Conservation (phyloP, 352 stramenopile genomes). For the Phytopythium delawarense region DNA sequence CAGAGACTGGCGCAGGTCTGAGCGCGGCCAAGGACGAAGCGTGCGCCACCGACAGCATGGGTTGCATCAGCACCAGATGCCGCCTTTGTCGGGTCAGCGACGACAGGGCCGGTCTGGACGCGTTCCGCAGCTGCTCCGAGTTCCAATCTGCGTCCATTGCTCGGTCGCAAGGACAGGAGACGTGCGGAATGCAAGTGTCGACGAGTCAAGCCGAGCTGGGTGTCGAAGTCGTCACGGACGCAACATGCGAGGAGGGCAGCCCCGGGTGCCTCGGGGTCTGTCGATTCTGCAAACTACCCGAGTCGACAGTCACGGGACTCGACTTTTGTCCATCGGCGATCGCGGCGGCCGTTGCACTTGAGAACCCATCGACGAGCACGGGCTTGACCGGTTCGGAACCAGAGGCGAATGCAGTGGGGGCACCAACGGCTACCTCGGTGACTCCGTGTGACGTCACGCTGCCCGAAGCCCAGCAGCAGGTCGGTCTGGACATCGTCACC, state of each 20-base stretch:
- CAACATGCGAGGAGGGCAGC: not conserved
- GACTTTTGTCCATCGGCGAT: conserved; percentile 3
- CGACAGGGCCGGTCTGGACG: not conserved
- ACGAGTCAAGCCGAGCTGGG: not conserved
- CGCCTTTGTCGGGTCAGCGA: not conserved
- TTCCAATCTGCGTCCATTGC: not conserved
- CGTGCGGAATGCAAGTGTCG: not conserved
- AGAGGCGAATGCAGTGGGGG: not conserved
- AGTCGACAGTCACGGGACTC: conserved; percentile 5
- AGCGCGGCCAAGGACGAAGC: conserved; percentile 3
- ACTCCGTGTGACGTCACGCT: not conserved
- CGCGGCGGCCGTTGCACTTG: not conserved
- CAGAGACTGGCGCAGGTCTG: not conserved
- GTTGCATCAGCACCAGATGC: conserved; percentile 3
- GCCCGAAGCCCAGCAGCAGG: not conserved
- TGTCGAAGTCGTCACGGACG: not conserved
- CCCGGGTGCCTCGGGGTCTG: conserved; percentile 6
- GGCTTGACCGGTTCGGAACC: not conserved
- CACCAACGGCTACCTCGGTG: not conserved
- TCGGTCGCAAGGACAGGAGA: not conserved
- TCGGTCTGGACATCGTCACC: conserved; percentile 8
- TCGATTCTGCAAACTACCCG: conserved; percentile 9
- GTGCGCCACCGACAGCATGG: conserved; percentile 5
- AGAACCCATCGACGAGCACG: not conserved
- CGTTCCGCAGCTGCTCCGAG: not conserved